Percentiles rank a stretch among this genome's conserved stretches.
These are phyloP conservation scores for Apiospora marii DNA, from an alignment of 2,329 filamentous ascomycete genomes.

Conservation along the genomic window DNA sequence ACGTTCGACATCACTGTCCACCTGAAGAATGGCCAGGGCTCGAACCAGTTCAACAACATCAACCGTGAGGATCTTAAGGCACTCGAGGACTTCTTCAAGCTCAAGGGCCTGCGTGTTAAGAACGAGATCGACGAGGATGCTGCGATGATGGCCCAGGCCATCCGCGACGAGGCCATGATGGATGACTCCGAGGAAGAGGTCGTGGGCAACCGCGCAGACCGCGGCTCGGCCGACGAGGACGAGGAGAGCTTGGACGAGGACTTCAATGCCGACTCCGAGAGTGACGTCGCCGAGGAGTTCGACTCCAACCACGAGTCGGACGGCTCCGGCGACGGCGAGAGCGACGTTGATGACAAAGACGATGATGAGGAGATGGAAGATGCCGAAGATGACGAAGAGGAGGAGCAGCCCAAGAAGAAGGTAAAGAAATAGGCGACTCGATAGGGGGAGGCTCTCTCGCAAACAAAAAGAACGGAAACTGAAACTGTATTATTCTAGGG, in stretches of 20 bases:
- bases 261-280: conserved; percentile 91
- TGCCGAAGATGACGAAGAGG: conserved; percentile 46
- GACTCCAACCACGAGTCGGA: conserved; percentile 91
- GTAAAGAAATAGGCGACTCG: conserved; percentile 4
- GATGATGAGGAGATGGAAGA: conserved; percentile 59
- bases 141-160: conserved; percentile 78
- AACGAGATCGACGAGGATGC: conserved; percentile 98
- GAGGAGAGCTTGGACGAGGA: conserved; percentile 96
- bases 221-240: conserved; percentile 94
- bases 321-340: conserved; percentile 73
- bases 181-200: conserved; percentile 86
- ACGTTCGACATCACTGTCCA: conserved; percentile 97
- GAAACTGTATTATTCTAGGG: conserved; percentile 19
- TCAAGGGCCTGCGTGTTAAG: conserved; percentile 94
- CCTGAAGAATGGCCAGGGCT: conserved; percentile 84
- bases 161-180: conserved; percentile 74
- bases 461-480: not conserved
- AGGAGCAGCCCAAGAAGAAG: conserved; percentile 47
- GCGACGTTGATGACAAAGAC: conserved; percentile 62
- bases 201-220: conserved; percentile 73
- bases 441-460: not conserved
- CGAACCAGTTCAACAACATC: conserved; percentile 98
- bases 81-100: conserved; percentile 96
- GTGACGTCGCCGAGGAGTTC: conserved; percentile 94
- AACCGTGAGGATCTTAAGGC: conserved; percentile 97